phyloP scores from a whole-genome alignment of 768 basidiomycete species.

The Mycena vitilis region DNA sequence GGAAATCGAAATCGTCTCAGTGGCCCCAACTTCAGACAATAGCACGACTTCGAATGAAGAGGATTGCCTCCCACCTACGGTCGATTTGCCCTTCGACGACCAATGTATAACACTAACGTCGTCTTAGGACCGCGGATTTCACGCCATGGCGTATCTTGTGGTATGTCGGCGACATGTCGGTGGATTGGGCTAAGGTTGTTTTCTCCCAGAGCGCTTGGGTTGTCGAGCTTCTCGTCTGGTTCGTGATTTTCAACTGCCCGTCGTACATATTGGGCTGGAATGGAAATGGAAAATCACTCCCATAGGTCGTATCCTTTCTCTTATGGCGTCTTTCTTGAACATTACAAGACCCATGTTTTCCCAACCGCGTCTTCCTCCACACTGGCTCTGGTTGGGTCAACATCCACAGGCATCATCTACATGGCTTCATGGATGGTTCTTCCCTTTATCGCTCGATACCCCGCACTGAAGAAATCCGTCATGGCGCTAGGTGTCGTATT shows the following conservation, averaged over 20 bases:
- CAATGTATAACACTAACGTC: not conserved
- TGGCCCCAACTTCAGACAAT: not conserved
- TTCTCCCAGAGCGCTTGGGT: conserved; percentile 37
- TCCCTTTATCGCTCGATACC: conserved; percentile 41
- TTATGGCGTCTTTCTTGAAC: conserved; percentile 43
- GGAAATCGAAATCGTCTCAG: conserved; percentile 1
- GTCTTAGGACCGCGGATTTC: conserved; percentile 27
- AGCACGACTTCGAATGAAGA: not conserved
- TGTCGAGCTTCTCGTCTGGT: conserved; percentile 44
- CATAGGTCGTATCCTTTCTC: conserved; percentile 42
- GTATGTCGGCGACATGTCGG: no score
- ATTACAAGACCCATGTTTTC: conserved; percentile 38
- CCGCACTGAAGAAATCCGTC: conserved; percentile 33
- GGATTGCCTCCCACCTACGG: conserved; percentile 4
- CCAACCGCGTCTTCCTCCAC: conserved; percentile 34
- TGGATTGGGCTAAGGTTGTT: no score
- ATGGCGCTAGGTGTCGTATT: conserved; percentile 40
- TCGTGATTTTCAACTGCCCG: not conserved
- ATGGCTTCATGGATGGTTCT: conserved; percentile 38
- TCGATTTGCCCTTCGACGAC: not conserved
- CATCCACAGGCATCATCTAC: conserved; percentile 44
- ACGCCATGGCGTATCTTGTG: conserved; percentile 34
- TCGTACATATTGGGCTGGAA: not conserved
- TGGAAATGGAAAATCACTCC: not conserved
- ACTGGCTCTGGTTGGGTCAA: conserved; percentile 43